Evolutionary conservation across 768 basidiomycete genomes (phyloP).

Genomic region (Serendipita sp.): DNA sequence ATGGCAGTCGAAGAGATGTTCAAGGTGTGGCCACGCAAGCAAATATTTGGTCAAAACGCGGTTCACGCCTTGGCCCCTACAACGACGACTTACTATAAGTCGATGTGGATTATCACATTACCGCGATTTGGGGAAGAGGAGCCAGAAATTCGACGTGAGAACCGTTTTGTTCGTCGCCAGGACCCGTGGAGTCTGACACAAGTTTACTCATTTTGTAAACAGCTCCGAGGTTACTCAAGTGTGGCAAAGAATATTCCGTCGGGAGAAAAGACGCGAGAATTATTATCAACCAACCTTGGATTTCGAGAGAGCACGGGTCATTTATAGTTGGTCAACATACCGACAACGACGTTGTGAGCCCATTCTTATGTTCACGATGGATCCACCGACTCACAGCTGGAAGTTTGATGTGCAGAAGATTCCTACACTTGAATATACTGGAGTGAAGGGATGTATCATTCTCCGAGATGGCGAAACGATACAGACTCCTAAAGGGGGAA

Average conservation of each 20-base stretch:
- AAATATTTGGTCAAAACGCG: constrained; percentile 2
- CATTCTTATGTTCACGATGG: not conserved
- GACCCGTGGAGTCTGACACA: not conserved
- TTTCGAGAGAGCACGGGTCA: not conserved
- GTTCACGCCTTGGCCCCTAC: not conserved
- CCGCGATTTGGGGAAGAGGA: not conserved
- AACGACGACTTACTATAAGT: not conserved
- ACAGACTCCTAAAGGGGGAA: not conserved
- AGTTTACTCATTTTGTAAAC: not conserved
- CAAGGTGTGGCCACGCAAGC: constrained; percentile 10
- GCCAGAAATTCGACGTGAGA: not conserved
- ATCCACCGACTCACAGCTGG: not conserved
- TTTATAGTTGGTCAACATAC: not conserved
- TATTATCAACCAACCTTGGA: not conserved
- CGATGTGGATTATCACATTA: not conserved
- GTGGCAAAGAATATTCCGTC: not conserved
- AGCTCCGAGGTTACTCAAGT: not conserved
- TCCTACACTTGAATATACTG: not conserved
- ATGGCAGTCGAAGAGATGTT: constrained; percentile 22
- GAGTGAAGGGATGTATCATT: not conserved
- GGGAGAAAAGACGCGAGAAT: not conserved
- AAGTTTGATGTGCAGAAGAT: not conserved
- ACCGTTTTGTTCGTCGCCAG: not conserved
- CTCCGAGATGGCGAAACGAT: not conserved
- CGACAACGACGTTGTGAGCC: not conserved